Base-by-base conservation (phyloP, 1,139 yeast genomes). In the Candida dubliniensis region DNA sequence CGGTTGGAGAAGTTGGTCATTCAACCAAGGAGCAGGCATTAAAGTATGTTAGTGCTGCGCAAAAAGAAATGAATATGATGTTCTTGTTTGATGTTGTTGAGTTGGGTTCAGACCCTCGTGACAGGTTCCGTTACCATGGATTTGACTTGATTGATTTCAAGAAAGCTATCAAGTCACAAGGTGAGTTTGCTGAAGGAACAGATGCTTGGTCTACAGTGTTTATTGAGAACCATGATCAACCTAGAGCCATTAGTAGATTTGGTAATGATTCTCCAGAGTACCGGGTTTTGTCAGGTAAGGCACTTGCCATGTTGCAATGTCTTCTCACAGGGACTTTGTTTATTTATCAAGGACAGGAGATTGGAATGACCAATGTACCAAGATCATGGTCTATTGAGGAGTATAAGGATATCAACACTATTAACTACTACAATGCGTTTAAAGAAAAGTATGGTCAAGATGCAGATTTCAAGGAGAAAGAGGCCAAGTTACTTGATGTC, bases 341-440 rank as follows among this genome's bases (percentile, higher is more conserved):
- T 59, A 61, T 79, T 33, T 79, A 79, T 58, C 83, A 79, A 57
- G 84, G 84, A 41, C 84, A 79, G 56, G 84, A 79, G 56, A 67
- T 79, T 47, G 84, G 80, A 33, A 76, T 74, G 77, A 67, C 70
- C 38, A 79, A 79, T 55, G 59, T 76, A 27, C 71, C 74, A 29
- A 50, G 57, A 41, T 54, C 58, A 30, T 76, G 82, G 82, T 65
- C 67, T 24, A 62, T 78, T 41, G 65, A 61, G 23, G 81, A 78
- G 49, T 79, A 77, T 58, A 62, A 65, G 53, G 84, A 80, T 55
- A 68, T 79, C 47, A 71, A 74, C 50, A 64, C 77, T 34, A 58
- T 66, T 51, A 74, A 71, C 57, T 72, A 69, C 56, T 71, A 65
- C 58, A 56, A 60, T 34, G 64, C 61, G 32, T 65, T 66, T 56